These are phyloP conservation scores for Aspergillus pseudoviridinutans DNA, from an alignment of 2,329 filamentous ascomycete species.

Conservation along the genomic window DNA sequence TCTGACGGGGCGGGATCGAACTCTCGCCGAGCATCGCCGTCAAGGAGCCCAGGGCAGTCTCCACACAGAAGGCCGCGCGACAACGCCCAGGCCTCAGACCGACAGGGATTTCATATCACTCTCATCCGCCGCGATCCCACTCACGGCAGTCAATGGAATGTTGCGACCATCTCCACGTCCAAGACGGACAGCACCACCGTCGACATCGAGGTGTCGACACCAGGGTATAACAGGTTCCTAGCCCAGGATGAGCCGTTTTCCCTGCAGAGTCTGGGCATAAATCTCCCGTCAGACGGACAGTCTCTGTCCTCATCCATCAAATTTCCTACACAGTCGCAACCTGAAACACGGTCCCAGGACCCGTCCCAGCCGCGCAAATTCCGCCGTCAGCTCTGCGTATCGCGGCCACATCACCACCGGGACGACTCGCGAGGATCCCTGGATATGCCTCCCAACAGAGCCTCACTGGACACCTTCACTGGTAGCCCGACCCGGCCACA, in stretches of 20 bases:
- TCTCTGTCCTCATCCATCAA: slow-evolving; percentile 8
- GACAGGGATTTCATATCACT: slow-evolving; percentile 44
- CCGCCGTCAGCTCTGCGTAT: slow-evolving; percentile 31
- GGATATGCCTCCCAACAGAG: slow-evolving; percentile 14
- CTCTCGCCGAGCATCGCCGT: slow-evolving; percentile 14
- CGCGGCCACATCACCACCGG: slow-evolving; percentile 17
- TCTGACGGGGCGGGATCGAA: slow-evolving; percentile 17
- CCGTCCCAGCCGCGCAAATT: slow-evolving; percentile 25
- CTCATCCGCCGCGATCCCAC: slow-evolving; percentile 71
- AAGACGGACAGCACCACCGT: slow-evolving; percentile 32
- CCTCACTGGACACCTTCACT: slow-evolving; percentile 13
- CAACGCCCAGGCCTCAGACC: slow-evolving; percentile 5
- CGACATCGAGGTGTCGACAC: slow-evolving; percentile 55
- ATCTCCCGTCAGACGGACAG: slow-evolving; percentile 15
- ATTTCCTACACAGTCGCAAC: neutral
- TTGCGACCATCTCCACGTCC: slow-evolving; percentile 57
- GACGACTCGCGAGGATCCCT: slow-evolving; percentile 18
- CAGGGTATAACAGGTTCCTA: slow-evolving; percentile 58
- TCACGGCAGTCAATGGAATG: slow-evolving; percentile 69
- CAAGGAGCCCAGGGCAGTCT: slow-evolving; percentile 26
- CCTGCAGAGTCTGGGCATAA: slow-evolving; percentile 27
- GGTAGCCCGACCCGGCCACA: slow-evolving; percentile 13
- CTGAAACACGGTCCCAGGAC: slow-evolving; percentile 9
- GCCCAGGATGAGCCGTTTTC: slow-evolving; percentile 33
- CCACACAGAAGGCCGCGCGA: slow-evolving; percentile 16